A percentile compares a stretch with the other conserved stretches of the same genome.
These are phyloP conservation scores for Pulveroboletus frians DNA, from an alignment of 768 basidiomycete genomes.

Conservation along the genomic window DNA sequence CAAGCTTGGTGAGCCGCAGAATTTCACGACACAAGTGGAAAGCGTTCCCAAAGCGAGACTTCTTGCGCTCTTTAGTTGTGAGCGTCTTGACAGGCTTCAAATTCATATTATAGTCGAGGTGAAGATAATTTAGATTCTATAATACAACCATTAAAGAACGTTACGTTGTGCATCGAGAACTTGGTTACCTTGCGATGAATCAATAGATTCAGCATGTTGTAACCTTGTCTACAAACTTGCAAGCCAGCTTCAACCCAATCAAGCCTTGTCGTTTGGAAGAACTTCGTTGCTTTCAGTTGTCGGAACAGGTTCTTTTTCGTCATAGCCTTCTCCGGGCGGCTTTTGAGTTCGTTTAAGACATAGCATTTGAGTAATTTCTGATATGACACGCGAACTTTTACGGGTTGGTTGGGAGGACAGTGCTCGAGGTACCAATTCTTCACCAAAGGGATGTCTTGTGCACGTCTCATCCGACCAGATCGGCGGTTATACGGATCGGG, in stretches of 20 bases:
- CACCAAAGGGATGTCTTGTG: slow-evolving; percentile 92
- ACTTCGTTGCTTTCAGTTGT: slow-evolving; percentile 96
- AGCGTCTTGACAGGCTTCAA: slow-evolving; percentile 96
- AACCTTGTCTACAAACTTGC: slow-evolving; percentile 97
- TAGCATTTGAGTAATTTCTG: slow-evolving; percentile 96
- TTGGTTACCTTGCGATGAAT: slow-evolving; percentile 88
- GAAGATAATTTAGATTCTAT: slow-evolving; percentile 87
- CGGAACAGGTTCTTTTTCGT: slow-evolving; percentile 97
- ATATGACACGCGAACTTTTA: slow-evolving; percentile 98
- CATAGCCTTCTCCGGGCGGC: slow-evolving; percentile 90
- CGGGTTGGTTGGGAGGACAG: slow-evolving; percentile 91
- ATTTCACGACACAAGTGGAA: slow-evolving; percentile 99
- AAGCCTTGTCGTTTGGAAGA: slow-evolving; percentile 96
- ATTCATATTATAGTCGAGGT: slow-evolving; percentile 98
- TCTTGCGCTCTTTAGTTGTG: slow-evolving; percentile 99
- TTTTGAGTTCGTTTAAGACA: slow-evolving; percentile 91
- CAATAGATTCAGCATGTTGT: slow-evolving; percentile 98
- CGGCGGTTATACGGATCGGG: slow-evolving; percentile 93
- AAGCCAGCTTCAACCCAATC: slow-evolving; percentile 99
- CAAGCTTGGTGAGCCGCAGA: slow-evolving; percentile 92
- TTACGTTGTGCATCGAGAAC: background rate
- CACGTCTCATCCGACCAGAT: slow-evolving; percentile 87
- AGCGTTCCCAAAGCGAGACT: slow-evolving; percentile 99
- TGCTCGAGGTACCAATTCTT: slow-evolving; percentile 99
- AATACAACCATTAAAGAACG: background rate